Evolutionary conservation across 345 rosid species (phyloP), one percentile per base, ranked within the genome.

Genomic region (Jatropha curcas): DNA sequence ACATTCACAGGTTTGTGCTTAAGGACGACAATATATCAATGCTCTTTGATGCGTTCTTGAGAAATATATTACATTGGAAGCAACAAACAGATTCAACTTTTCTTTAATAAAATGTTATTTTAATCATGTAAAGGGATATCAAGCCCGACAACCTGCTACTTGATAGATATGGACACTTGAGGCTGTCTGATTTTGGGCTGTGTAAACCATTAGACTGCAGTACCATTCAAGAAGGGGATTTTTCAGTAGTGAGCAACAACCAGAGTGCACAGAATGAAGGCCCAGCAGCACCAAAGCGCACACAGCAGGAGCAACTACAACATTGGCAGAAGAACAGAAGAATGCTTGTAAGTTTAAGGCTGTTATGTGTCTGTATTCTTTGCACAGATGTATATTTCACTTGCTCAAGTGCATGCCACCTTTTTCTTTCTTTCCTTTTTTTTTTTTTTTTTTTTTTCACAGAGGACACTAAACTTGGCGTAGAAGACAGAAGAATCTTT

Each of bases 321-420:
- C 88, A 92, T 74, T 94, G 98, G 98, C 98, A 92, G 74, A 88
- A 88, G 86, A 94, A 94, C 74, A 86, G 96, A 83, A 88, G 98
- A 82, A 90, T 80, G 88, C 96, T 94, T 72, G 98, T 94, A 82
- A 83, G 93, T 84, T 70, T 13, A 74, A 63, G 74, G 65, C 22
- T 52, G 52, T 80, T 37, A 28, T 39, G 52, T 77, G 27, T 57
- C 28, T 50, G 14, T 59, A 22, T 48, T 71, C 60, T 50, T 1
- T 46, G 50, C 52, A 60, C 53, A 46, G 22, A 5, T 52, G 46
- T 3, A 12, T 37, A 9, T 24, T 34, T 31, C 51, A 35, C n/a
- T 55, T 71, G 63, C 61, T 67, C 35, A 33, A 55, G 22, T 41
- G 13, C 16, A 17, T 1, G n/a, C 35, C 60, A 17, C 48, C 34